Base-by-base conservation (phyloP, 1,284 basidiomycete species). In the Termitomyces sp. region DNA sequence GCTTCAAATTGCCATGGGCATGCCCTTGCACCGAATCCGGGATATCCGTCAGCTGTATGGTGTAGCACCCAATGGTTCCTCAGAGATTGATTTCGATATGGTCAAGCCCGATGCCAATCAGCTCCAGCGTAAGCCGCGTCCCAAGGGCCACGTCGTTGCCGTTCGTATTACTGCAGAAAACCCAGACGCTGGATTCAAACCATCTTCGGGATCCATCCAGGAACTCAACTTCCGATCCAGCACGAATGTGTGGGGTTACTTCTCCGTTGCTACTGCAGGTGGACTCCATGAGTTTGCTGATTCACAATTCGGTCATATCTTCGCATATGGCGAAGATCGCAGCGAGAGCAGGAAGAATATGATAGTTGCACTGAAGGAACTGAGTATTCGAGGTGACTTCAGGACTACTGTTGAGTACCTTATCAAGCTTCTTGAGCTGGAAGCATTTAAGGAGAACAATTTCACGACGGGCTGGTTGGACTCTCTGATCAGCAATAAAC, bases 131-230 rank as follows among this genome's bases (percentile, higher is more conserved):
- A 98, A 94, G 75, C 97, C 97, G 46, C 84, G 84, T 54, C 96
- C 97, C 57, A 98, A 98, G 74, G 97, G 97, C 34, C 97, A 99
- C 70, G 97, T 99, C 64, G 92, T 99, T 62, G 97, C 97, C 45
- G 97, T 98, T 64, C 95, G 97, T 70, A 99, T 99, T 73, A 99
- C 97, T 4, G 96, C 96, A 43, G 97, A 99, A 76, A 99, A 99
- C 73, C 97, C 97, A 21, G 97, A 99, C 68, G 96, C 96, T 15
- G 97, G 97, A n/a, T 99, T 99, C 84, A 99, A 99, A 75, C 97
- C 97, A 2, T 98, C 96, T 7, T 96, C 93, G 13, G 97, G 97
- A 65, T 89, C 91, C 42, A 79, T 99, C 12, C 94, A 98, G 70
- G 97, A 99, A 71, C 90, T 99, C 67, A 99, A 99, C 74, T 99